Evolutionary conservation across 2,329 filamentous ascomycete genomes (phyloP).

Genomic region (Aspergillus sp.): DNA sequence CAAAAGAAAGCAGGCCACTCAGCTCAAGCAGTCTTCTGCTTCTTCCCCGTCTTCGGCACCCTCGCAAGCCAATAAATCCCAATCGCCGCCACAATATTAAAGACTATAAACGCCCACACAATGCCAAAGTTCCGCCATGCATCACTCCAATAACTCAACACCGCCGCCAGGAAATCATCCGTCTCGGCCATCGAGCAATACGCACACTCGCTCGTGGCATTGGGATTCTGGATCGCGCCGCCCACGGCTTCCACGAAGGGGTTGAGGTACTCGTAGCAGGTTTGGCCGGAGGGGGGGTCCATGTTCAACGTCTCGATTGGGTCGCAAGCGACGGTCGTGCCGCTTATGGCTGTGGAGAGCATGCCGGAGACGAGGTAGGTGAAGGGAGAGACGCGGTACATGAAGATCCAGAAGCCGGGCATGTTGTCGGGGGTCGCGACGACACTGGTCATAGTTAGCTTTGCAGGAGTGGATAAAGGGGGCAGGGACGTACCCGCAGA

Average conservation of each 20-base stretch:
- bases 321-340: constrained; percentile 31
- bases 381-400: constrained; percentile 69
- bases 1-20: too few species aligned
- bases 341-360: constrained; percentile 38
- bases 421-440: constrained; percentile 56
- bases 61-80: constrained; percentile 63
- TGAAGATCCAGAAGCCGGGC: constrained; percentile 75
- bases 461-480: too few species aligned
- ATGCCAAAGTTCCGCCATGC: constrained; percentile 70
- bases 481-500: constrained; percentile 45
- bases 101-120: constrained; percentile 64
- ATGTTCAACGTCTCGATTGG: constrained; percentile 33
- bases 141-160: constrained; percentile 46
- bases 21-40: too few species aligned
- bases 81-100: constrained; percentile 62
- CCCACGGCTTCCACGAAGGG: constrained; percentile 37
- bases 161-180: constrained; percentile 48
- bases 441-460: constrained; percentile 25
- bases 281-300: constrained; percentile 56
- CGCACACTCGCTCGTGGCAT: constrained; percentile 47
- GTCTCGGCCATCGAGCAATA: constrained; percentile 51
- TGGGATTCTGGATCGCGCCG: constrained; percentile 46
- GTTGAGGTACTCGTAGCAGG: constrained; percentile 56
- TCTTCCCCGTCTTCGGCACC: constrained; percentile 43
- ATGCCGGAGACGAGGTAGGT: constrained; percentile 58